These are phyloP conservation scores for Fusarium devonianum DNA, from an alignment of 2,329 filamentous ascomycete genomes.

Conservation along the genomic window DNA sequence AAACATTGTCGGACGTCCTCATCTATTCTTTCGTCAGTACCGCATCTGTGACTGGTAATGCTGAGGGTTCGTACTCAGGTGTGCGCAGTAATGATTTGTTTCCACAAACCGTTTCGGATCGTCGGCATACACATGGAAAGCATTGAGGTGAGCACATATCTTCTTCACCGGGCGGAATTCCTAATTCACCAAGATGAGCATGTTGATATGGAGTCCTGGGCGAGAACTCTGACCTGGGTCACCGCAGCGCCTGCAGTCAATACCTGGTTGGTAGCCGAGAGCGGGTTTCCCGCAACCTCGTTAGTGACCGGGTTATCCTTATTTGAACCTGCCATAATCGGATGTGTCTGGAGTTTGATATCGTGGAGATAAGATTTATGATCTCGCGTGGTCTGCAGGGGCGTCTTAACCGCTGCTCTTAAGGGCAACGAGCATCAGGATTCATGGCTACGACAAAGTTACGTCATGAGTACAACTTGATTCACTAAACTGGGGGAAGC, in stretches of 20 bases:
- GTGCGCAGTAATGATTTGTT: slow-evolving; percentile 85
- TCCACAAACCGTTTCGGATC: slow-evolving; percentile 75
- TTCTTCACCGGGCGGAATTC: slow-evolving; percentile 75
- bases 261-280: slow-evolving; percentile 62
- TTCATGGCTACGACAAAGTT: not conserved
- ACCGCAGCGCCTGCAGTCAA: slow-evolving; percentile 68
- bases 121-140: slow-evolving; percentile 83
- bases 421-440: not conserved
- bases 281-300: slow-evolving; percentile 53
- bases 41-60: slow-evolving; percentile 21
- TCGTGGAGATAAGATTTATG: slow-evolving; percentile 17
- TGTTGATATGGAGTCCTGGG: rapidly evolving
- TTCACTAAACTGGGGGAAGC: not conserved
- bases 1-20: slow-evolving; percentile 82
- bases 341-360: not conserved
- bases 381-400: not conserved
- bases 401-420: not conserved
- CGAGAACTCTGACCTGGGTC: slow-evolving; percentile 56
- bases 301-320: slow-evolving; percentile 27
- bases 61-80: slow-evolving; percentile 58
- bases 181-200: slow-evolving; percentile 43
- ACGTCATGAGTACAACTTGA: slow-evolving; percentile 27
- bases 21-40: slow-evolving; percentile 48
- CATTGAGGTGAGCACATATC: slow-evolving; percentile 84
- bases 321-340: slow-evolving; percentile 10